Conservation (phyloP, 2,329 filamentous ascomycete genomes). For the Arthrobotrys entomopaga region DNA sequence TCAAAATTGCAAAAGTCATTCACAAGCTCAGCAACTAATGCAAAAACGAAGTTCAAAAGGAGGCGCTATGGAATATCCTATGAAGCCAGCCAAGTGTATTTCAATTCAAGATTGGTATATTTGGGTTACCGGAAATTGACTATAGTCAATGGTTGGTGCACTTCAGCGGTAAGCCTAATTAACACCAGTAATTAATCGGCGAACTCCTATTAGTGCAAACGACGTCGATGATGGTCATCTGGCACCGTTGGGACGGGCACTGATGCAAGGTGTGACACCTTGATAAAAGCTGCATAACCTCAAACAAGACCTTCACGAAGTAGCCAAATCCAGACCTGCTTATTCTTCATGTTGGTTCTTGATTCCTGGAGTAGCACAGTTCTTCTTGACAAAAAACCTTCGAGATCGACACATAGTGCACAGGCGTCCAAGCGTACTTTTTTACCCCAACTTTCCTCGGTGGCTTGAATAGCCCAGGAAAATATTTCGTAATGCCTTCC, state of each 20-base stretch:
- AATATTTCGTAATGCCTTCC: slow-evolving; percentile 40
- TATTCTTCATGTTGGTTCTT: slow-evolving; percentile 10
- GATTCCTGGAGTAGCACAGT: slow-evolving; percentile 29
- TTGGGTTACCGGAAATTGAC: slow-evolving; percentile 22
- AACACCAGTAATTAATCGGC: slow-evolving; percentile 36
- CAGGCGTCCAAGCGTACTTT: slow-evolving; percentile 26
- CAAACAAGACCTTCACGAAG: slow-evolving; percentile 37
- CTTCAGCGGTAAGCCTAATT: slow-evolving; percentile 26
- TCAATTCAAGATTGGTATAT: not conserved
- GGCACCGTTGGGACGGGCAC: slow-evolving; percentile 31
- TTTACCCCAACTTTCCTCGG: not conserved
- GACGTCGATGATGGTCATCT: not conserved
- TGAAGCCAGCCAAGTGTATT: slow-evolving; percentile 5
- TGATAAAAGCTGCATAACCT: slow-evolving; percentile 53
- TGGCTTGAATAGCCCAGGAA: not conserved
- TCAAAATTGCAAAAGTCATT: slow-evolving; percentile 13
- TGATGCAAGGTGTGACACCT: slow-evolving; percentile 54
- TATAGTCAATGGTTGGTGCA: slow-evolving; percentile 28
- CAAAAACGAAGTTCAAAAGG: slow-evolving; percentile 1
- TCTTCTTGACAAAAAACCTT: slow-evolving; percentile 3
- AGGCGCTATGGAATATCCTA: slow-evolving; percentile 1
- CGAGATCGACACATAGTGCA: slow-evolving; percentile 25
- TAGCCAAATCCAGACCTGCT: slow-evolving; percentile 42
- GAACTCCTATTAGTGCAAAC: slow-evolving; percentile 40
- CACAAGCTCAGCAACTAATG: not conserved